These are phyloP conservation scores for Huntiella bhutanensis DNA, from an alignment of 2,329 filamentous ascomycete genomes.

Conservation along the genomic window DNA sequence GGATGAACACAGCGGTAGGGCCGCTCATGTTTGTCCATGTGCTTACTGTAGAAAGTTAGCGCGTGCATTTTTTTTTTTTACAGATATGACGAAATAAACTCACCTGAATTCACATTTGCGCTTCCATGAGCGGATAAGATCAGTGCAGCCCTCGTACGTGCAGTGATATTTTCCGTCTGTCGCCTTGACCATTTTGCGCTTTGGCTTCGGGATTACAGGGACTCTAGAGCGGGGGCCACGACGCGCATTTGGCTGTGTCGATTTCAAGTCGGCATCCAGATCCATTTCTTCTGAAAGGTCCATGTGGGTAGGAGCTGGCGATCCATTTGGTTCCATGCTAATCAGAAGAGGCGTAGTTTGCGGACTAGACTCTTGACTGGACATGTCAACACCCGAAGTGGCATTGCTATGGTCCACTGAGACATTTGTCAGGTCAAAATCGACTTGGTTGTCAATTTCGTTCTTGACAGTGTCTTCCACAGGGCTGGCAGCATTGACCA, in stretches of 20 bases:
- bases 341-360: neutral
- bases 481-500: conserved; percentile 7
- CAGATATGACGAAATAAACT: conserved; percentile 21
- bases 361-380: too few relatives aligned
- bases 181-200: conserved; percentile 41
- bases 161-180: conserved; percentile 60
- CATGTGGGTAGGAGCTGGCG: neutral
- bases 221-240: conserved; percentile 22
- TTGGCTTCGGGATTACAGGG: conserved; percentile 33
- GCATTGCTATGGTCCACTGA: neutral
- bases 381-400: neutral
- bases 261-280: too few relatives aligned
- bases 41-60: conserved; percentile 44
- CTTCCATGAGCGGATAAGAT: conserved; percentile 46
- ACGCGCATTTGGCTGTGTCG: conserved; percentile 16
- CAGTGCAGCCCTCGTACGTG: conserved; percentile 47
- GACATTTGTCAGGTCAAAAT: neutral
- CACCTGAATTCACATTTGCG: conserved; percentile 91
- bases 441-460: conserved; percentile 1
- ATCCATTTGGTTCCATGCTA: neutral
- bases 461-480: conserved; percentile 2
- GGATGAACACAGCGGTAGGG: conserved; percentile 70
- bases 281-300: neutral
- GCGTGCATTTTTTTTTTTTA: neutral
- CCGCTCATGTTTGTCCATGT: conserved; percentile 95